phyloP scores from a whole-genome alignment of 1,284 basidiomycete species.

The Sphaerobolus stellatus region DNA sequence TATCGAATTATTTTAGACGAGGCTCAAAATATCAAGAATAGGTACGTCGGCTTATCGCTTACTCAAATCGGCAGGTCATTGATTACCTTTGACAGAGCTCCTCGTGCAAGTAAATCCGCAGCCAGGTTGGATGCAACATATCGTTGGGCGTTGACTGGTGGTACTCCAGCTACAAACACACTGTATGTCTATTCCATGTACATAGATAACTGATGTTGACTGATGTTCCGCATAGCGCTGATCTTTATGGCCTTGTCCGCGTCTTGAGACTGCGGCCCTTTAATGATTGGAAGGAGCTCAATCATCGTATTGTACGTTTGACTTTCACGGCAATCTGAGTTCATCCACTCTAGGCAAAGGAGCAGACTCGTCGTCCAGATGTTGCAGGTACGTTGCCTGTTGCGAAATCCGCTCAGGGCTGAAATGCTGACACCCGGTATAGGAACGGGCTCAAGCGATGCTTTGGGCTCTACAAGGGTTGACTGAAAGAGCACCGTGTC shows the following conservation, averaged over 20 bases:
- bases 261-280: conserved; percentile 66
- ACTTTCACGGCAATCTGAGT: neutral
- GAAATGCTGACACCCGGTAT: neutral
- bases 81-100: conserved; percentile 37
- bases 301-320: conserved; percentile 49
- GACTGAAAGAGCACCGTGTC: no score
- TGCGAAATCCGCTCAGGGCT: neutral
- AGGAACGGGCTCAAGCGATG: conserved; percentile 56
- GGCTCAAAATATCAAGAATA: conserved; percentile 69
- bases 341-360: conserved; percentile 39
- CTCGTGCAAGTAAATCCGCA: conserved; percentile 55
- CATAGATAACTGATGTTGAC: neutral
- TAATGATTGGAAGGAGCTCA: conserved; percentile 66
- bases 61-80: no score
- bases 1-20: conserved; percentile 67
- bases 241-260: conserved; percentile 66
- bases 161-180: conserved; percentile 69
- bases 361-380: conserved; percentile 53
- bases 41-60: conserved; percentile 31
- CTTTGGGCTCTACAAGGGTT: no score
- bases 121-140: conserved; percentile 59
- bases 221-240: conserved; percentile 42
- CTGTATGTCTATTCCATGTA: conserved; percentile 39
- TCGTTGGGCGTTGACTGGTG: conserved; percentile 71
- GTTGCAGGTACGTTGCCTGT: conserved; percentile 46